Conservation (phyloP, 1,139 yeast genomes). For the Magnusiomyces starmeri region DNA sequence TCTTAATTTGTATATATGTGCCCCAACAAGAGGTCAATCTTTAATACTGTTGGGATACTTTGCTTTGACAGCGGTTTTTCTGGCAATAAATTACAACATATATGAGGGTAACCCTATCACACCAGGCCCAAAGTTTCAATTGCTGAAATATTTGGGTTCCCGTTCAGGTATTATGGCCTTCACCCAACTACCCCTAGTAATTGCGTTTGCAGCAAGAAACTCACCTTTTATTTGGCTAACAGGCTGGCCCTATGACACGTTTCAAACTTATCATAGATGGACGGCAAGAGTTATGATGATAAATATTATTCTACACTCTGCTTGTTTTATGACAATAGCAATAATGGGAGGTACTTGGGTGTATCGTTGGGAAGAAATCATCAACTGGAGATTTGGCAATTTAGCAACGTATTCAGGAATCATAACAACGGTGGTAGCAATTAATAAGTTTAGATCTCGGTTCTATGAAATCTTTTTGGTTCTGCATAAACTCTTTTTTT, state of each 20-base stretch:
- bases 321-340: constrained; percentile 30
- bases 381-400: constrained; percentile 41
- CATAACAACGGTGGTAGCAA: constrained; percentile 27
- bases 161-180: constrained; percentile 57
- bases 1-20: constrained; percentile 21
- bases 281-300: constrained; percentile 45
- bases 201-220: constrained; percentile 56
- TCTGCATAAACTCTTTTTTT: constrained; percentile 34
- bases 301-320: constrained; percentile 39
- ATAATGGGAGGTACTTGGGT: constrained; percentile 34
- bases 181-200: constrained; percentile 46
- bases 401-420: constrained; percentile 37
- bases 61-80: constrained; percentile 25
- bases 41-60: constrained; percentile 27
- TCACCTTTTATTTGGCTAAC: constrained; percentile 51
- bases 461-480: constrained; percentile 41
- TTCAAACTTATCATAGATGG: constrained; percentile 60
- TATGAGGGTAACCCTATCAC: constrained; percentile 22
- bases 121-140: constrained; percentile 24
- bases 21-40: constrained; percentile 32
- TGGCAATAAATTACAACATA: constrained; percentile 19
- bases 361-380: constrained; percentile 37
- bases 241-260: constrained; percentile 58
- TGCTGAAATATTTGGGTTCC: constrained; percentile 42
- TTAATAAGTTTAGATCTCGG: constrained; percentile 20